Evolutionary conservation across 495 filamentous ascomycete species (phyloP), one percentile per base, ranked within the genome.

Genomic region (Trichoderma virens): DNA sequence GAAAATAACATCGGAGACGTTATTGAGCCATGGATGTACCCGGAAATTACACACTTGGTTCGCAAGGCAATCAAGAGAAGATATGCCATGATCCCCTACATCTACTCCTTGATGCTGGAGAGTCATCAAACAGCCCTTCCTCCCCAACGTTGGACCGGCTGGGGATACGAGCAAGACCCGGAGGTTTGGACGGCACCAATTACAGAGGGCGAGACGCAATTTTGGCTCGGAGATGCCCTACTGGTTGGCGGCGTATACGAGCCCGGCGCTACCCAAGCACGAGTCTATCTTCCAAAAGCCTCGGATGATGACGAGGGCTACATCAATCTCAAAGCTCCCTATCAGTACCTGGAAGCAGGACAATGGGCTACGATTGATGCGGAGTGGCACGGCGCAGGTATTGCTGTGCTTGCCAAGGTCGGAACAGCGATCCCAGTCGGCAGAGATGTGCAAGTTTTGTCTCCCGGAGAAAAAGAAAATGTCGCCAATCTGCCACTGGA

Each of bases 11-110:
- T 85, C 63, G 86, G 86, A 16, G 86, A 88, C 5, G 85, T 90
- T 13, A 90, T 89, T 64, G 86, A 88, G 72, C 86, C 86, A 2
- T 89, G 84, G 83, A 88, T 88, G 85, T 88, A 89, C 68, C 84
- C 85, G 0, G 82, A 85, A 62, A 82, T 85, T 62, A 80, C 82
- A 0, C 83, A 80, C 0, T 68, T 84, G 2, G 74, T 90, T 59
- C 84, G 86, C 11, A 76, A 80, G 43, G 77, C 85, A 13, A 88
- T 90, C 72, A 83, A 84, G 73, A 81, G 86, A 2, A 80, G 87
- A 38, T 90, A 90, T 70, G 84, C 86, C 69, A 77, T 90, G 35
- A 78, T 89, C 16, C 87, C 87, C 1, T 90, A 89, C 71, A 79
- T 87, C 32, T 90, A 88, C 73, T 83, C 83, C 1, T 78, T 85